Conservation (phyloP, 2,329 filamentous ascomycete genomes). For the Onygena corvina region DNA sequence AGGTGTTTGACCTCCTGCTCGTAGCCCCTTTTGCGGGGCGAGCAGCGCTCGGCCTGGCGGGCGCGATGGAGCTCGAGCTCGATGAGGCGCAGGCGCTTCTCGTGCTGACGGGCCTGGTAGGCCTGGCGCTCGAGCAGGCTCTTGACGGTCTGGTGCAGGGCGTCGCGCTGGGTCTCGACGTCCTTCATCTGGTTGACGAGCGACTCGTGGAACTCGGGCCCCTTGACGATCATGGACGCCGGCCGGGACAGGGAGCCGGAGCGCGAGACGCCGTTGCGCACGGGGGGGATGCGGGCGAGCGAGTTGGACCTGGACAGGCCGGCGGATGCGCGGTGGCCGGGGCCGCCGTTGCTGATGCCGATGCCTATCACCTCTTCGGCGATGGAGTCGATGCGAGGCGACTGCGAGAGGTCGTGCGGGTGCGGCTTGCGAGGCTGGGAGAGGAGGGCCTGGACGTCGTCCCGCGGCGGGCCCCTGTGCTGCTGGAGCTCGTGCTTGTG, state of each 20-base stretch:
- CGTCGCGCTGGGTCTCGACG: slow-evolving; percentile 84
- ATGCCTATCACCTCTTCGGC: slow-evolving; percentile 43
- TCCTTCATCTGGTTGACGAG: slow-evolving; percentile 76
- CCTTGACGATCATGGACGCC: slow-evolving; percentile 40
- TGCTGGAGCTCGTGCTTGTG: slow-evolving; percentile 57
- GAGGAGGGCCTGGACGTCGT: slow-evolving; percentile 31
- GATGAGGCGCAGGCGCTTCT: slow-evolving; percentile 64
- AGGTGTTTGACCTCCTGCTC: slow-evolving; percentile 69
- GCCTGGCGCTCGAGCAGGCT: slow-evolving; percentile 76
- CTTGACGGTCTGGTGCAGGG: slow-evolving; percentile 75
- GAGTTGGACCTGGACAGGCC: slow-evolving; percentile 56
- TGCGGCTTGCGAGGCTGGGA: slow-evolving; percentile 37
- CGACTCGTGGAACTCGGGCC: slow-evolving; percentile 52
- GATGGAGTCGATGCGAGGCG: slow-evolving; percentile 47
- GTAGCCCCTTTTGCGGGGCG: slow-evolving; percentile 62
- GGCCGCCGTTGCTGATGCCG: slow-evolving; percentile 3
- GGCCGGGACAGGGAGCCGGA: slow-evolving; percentile 48
- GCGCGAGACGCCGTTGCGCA: slow-evolving; percentile 29
- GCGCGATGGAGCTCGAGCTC: slow-evolving; percentile 69
- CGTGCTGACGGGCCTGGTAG: slow-evolving; percentile 68
- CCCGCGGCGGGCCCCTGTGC: too few relatives aligned
- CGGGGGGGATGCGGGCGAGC: slow-evolving; percentile 44
- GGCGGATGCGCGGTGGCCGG: slow-evolving; percentile 32
- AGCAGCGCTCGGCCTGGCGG: slow-evolving; percentile 44
- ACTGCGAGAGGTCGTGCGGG: slow-evolving; percentile 31